Conservation (phyloP, 1,139 yeast genomes). For the Hansenula lynferdii region DNA sequence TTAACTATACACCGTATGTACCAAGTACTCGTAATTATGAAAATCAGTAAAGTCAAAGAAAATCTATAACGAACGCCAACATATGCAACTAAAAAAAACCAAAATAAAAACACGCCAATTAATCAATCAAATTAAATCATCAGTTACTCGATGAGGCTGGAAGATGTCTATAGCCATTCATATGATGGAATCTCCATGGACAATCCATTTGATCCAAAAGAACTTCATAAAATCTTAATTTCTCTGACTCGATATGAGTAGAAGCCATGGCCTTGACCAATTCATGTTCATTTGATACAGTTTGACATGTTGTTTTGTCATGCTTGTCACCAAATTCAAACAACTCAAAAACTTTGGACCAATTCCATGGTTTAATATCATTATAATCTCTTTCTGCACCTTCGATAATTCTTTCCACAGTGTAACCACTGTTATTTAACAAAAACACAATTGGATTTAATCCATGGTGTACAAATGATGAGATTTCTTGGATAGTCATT, state of each 20-base stretch:
- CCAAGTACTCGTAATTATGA: too few species aligned
- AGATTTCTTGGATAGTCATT: slow-evolving; percentile 82
- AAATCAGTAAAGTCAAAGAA: too few species aligned
- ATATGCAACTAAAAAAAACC: too few species aligned
- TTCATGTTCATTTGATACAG: slow-evolving; percentile 30
- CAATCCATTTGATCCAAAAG: slow-evolving; percentile 55
- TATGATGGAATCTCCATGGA: slow-evolving; percentile 47
- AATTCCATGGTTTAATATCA: slow-evolving; percentile 83
- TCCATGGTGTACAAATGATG: slow-evolving; percentile 59
- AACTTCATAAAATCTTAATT: slow-evolving; percentile 55
- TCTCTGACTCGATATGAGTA: slow-evolving; percentile 23
- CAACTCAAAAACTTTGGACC: slow-evolving; percentile 56
- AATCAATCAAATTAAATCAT: too few species aligned
- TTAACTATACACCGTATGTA: too few species aligned
- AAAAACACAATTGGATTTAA: slow-evolving; percentile 64
- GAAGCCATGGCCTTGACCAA: slow-evolving; percentile 25
- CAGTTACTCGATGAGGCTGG: not conserved
- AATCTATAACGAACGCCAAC: too few species aligned
- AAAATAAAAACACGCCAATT: too few species aligned
- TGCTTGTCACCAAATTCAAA: slow-evolving; percentile 59
- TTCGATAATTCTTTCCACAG: slow-evolving; percentile 80
- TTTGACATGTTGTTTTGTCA: slow-evolving; percentile 29
- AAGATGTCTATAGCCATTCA: slow-evolving; percentile 22
- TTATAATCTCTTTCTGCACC: slow-evolving; percentile 76
- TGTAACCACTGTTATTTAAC: slow-evolving; percentile 81